Conservation (phyloP, 2,329 filamentous ascomycete genomes). For the Alternaria viburni region DNA sequence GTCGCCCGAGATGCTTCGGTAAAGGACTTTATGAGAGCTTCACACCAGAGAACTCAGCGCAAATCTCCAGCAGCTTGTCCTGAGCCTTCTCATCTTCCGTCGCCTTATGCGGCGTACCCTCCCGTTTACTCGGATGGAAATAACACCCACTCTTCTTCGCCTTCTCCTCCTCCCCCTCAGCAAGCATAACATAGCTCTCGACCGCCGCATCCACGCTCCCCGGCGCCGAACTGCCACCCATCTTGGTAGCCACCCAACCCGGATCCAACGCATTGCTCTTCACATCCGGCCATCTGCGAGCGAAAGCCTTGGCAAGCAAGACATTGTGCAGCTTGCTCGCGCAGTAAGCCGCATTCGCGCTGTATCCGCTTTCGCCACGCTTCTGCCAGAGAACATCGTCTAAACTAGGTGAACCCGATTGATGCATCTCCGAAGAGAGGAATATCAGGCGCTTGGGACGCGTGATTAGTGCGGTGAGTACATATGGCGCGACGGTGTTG, state of each 20-base stretch:
- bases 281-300: constrained; percentile 54
- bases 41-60: constrained; percentile 45
- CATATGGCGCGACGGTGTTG: constrained; percentile 65
- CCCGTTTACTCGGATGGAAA: constrained; percentile 42
- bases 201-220: constrained; percentile 57
- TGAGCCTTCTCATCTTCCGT: constrained; percentile 51
- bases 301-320: constrained; percentile 62
- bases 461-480: constrained; percentile 60
- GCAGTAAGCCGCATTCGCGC: constrained; percentile 54
- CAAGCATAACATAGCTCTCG: constrained; percentile 57
- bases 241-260: constrained; percentile 63
- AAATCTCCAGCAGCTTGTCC: constrained; percentile 52
- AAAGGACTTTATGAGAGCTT: constrained; percentile 24
- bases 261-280: constrained; percentile 59
- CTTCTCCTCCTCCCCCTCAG: constrained; percentile 47
- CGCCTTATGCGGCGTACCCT: constrained; percentile 35
- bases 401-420: constrained; percentile 53
- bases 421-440: constrained; percentile 60
- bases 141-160: constrained; percentile 48
- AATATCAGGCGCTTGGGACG: constrained; percentile 60
- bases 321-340: constrained; percentile 65
- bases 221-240: constrained; percentile 58
- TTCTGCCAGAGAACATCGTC: constrained; percentile 50
- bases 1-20: too few species aligned
- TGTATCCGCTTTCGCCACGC: constrained; percentile 43